Base-by-base conservation (phyloP, 2,329 filamentous ascomycete genomes). In the Didymella exigua region DNA sequence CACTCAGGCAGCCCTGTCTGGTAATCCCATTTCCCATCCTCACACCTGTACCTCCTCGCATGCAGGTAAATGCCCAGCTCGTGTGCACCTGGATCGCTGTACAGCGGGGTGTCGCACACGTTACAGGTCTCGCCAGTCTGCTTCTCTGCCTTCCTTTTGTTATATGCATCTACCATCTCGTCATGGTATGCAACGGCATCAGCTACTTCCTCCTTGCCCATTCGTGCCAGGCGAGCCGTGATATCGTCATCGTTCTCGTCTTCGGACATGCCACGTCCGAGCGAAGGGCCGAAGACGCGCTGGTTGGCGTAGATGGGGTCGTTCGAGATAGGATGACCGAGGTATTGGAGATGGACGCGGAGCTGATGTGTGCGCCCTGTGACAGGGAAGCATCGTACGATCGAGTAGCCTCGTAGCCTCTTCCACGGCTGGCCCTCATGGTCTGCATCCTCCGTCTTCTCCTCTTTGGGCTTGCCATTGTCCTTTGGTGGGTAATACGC, bases 231-330 rank as follows among this genome's bases (percentile, higher is more conserved):
- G 1, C 91, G 86, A 18, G 87, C 87, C 73, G 99, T 93, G 64
- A 99, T 89, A 70, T 96, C 91, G 56, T 95, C 90, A 73, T 99
- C 95, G 36, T 88, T 86, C 53, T 91, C 88, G 23, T 84, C 83
- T 18, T 82, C 81, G 3, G 84, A 86, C 44, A 93, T 88, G 13
- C 81, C 79, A 43, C 79, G 84, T 14, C 91, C 95, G 0, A 99
- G 84, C 9, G 88, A 83, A 0, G 88, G 81, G 0, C 95, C 95
- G 81, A 96, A 99, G 10, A 99, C 95, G 53, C 87, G 87, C 70
- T 91, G 87, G 72, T 99, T 99, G 67, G 91, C 92, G 75, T 99
- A 99, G 66, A 99, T 98, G 7, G 95, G 95, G 71, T 99, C 95
- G 74, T 99, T 99, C 61, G 91, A 88, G 65, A 99, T 98, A 1